Base-by-base conservation (phyloP, 225 moss, liverwort and hornwort species). In the Asterella californica region DNA sequence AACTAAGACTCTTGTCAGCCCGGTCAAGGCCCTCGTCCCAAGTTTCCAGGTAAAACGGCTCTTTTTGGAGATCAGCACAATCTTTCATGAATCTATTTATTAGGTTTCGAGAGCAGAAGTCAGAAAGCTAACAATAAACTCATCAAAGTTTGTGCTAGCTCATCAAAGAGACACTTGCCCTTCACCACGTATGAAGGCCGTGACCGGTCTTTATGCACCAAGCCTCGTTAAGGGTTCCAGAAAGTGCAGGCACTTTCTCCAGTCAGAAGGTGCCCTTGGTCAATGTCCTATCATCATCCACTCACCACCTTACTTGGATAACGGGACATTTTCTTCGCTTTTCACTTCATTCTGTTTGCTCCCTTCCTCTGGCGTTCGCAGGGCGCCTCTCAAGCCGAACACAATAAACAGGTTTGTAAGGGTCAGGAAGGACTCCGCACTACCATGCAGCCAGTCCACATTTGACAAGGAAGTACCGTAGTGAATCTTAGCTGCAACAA, bases 391-490 rank as follows among this genome's bases (percentile, higher is more conserved):
- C 80, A 99, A 86, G 29, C 95, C 97, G 29, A 93, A 86, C 15
- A 99, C 97, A 76, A 99, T 93, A 85, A 99, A 92, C 60, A 99
- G 92, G 88, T 99, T 99, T 47, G 97, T 99, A 9, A 99, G 71
- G 12, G 97, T 99, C 88, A 99, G 81, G 76, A 99, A 84, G 59
- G 93, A 99, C 82, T 99, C 97, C 18, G 97, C 97, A 78, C 97
- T 82, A 72, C 97, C 97, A 68, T 99, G 97, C 49, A 99, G 87
- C 95, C 93, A 99, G 81, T 99, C 97, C 83, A 99, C 97, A 81
- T 99, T 99, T 66, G 97, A 95, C 69, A 99, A 83, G 25, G 95
- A 99, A 62, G 97, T 95, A 83, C 97, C 97, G 53, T 99, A 95
- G 61, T 99, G 93, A 65, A 99, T 21, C 84, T 99, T 99, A n/a